Base-by-base conservation (phyloP, 2,329 filamentous ascomycete species). In the Neocatenulostroma microsporum region DNA sequence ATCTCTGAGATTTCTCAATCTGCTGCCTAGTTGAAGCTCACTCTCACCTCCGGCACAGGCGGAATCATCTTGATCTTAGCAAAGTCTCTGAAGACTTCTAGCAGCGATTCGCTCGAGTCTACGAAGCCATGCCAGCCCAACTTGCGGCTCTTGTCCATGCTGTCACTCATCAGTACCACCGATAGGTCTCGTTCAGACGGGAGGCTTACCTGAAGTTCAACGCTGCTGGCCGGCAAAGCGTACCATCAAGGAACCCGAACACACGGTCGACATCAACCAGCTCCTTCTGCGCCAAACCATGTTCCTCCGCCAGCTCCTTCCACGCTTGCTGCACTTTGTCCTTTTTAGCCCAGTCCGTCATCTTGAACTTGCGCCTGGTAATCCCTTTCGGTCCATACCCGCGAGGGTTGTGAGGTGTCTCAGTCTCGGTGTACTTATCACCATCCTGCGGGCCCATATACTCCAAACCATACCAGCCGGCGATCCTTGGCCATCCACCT, bases 101-200 rank as follows among this genome's bases (percentile, higher is more conserved):
- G 51, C 7, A 70, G 56, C 12, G 60, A 60, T 33, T 70, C 65
- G 8, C 53, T 55, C 2, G 63, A 62, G 36, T 70, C 66, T 7
- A 69, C 65, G 37, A 63, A 65, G 1, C 67, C 68, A 48, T 63
- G 59, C 61, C 63, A 71, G 0, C 68, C 67, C 39, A 66, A 44
- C 43, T 67, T 66, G 17, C 63, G 57, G 21, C 60, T 58, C 45
- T 70, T 70, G 41, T 64, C 62, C 62, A 67, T 66, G 15, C 60
- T 55, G 15, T 33, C 21, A 20, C 25, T 26, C 24, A 41, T 15
- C 19, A 21, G 20, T 17, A 24, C 28, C 18, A 6, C 19, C 23
- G 15, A 35, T 24, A 14, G 13, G n/a, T 14, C 10, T 13, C 11
- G 15, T n/a, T 3, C 15, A 34, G 26, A 4, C 9, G 24, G n/a